phyloP scores from a whole-genome alignment of 2,329 filamentous ascomycete species.

The Diplodia sapinea region DNA sequence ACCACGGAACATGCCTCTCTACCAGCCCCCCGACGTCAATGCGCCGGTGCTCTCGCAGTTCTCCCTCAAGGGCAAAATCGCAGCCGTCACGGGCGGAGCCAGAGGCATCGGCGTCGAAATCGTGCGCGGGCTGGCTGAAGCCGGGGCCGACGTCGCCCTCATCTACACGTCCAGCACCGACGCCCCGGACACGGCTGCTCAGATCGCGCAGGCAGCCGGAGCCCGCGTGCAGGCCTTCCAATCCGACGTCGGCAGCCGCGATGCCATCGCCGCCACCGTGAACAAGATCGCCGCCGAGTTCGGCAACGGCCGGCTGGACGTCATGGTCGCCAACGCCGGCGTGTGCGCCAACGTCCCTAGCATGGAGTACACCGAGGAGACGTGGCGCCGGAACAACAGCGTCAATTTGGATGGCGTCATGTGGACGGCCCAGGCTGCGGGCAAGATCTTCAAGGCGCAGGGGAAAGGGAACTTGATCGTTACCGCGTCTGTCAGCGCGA shows the following conservation, averaged over 20 bases:
- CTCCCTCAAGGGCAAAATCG: slow-evolving; percentile 31
- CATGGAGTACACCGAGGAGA: slow-evolving; percentile 20
- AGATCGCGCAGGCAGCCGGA: slow-evolving; percentile 30
- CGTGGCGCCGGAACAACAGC: slow-evolving; percentile 14
- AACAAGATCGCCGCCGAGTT: slow-evolving; percentile 5
- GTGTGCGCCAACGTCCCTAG: slow-evolving; percentile 20
- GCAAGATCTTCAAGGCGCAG: slow-evolving; percentile 46
- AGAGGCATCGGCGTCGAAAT: slow-evolving; percentile 32
- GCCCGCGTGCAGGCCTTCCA: slow-evolving; percentile 35
- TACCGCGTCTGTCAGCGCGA: slow-evolving; percentile 48
- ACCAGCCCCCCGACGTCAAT: slow-evolving; percentile 10
- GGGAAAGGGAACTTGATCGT: slow-evolving; percentile 45
- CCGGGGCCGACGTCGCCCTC: slow-evolving; percentile 31
- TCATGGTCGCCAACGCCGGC: slow-evolving; percentile 33
- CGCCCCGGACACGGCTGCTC: slow-evolving; percentile 31
- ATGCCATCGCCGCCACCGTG: slow-evolving; percentile 31
- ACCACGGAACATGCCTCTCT: slow-evolving; percentile 4
- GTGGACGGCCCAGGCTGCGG: slow-evolving; percentile 49
- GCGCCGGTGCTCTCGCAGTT: slow-evolving; percentile 31
- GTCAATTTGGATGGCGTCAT: slow-evolving; percentile 45
- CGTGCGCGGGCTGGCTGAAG: slow-evolving; percentile 31
- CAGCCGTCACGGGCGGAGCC: slow-evolving; percentile 30
- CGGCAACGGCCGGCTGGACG: slow-evolving; percentile 31
- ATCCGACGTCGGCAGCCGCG: slow-evolving; percentile 33
- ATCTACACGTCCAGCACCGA: slow-evolving; percentile 36